A percentile compares a stretch with the other conserved stretches of the same genome.
phyloP scores from a whole-genome alignment of 2,329 filamentous ascomycete genomes.

The Penicillium sp. region DNA sequence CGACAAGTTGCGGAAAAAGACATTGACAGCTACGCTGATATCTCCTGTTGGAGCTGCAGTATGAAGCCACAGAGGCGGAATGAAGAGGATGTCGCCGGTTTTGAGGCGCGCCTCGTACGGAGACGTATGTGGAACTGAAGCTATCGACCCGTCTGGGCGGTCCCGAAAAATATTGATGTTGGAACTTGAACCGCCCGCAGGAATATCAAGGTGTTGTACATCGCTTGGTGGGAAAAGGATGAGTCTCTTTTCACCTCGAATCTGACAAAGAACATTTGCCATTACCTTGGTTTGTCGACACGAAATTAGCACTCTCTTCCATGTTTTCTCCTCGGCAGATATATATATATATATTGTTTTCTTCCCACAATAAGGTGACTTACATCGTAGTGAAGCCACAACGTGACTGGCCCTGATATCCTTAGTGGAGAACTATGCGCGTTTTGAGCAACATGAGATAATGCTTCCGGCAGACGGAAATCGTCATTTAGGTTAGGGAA shows the following conservation, averaged over 20 bases:
- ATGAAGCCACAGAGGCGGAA: conserved; percentile 85
- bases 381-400: conserved; percentile 91
- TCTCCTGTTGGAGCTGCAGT: conserved; percentile 55
- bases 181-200: conserved; percentile 79
- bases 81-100: conserved; percentile 77
- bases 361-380: conserved; percentile 16
- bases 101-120: conserved; percentile 70
- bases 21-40: conserved; percentile 80
- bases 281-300: conserved; percentile 63
- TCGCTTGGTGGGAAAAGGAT: conserved; percentile 80
- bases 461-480: conserved; percentile 69
- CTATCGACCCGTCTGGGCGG: conserved; percentile 43
- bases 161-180: conserved; percentile 71
- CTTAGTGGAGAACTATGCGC: conserved; percentile 79
- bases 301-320: neutral
- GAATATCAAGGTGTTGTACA: conserved; percentile 70
- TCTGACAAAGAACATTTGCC: conserved; percentile 84
- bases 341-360: neutral
- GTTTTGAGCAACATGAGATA: conserved; percentile 64
- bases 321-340: neutral
- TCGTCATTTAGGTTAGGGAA: conserved; percentile 72
- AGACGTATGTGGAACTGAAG: conserved; percentile 66
- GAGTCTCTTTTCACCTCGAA: conserved; percentile 73
- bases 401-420: conserved; percentile 77
- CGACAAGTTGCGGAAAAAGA: conserved; percentile 79